Base-by-base conservation (phyloP, 177 flowering plant species). In the Vitis hybrid region DNA sequence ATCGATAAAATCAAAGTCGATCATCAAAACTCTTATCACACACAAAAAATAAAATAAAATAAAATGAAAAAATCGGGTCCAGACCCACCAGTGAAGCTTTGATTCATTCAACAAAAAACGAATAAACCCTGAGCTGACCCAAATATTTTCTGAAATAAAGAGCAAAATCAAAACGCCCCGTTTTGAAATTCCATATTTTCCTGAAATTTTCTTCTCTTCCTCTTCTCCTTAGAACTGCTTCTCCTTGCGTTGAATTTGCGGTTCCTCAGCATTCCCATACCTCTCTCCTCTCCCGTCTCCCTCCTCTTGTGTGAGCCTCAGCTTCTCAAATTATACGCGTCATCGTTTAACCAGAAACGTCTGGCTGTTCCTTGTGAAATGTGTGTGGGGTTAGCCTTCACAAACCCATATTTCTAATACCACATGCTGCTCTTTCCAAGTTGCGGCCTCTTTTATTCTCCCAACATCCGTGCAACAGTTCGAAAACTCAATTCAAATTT, bases 41-140 rank as follows among this genome's bases (percentile, higher is more conserved):
- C 7, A 35, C 46, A 5, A 7, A 35, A 35, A 35, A 35, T 35
- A 35, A 35, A 35, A 35, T 54, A 32, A 61, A 64, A 52, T 4
- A 4, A 67, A 35, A 55, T 30, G 12, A 2, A 52, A 15, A 70
- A 19, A 48, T 5, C 7, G 46, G 46, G 46, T 35, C 46, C 7
- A 63, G 2, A 70, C 76, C 71, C 77, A 80, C 81, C 81, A 71
- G 76, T 52, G 3, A 52, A 77, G 65, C 64, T 27, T 32, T 54
- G 58, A 57, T 74, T 78, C 70, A 72, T 18, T 32, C 6, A 57
- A 63, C 48, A 48, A 7, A 16, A 48, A 49, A 73, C 11, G 5
- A 11, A 71, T 19, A 72, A 46, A 11, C 32, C 49, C 56, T 18
- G 15, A n/a, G 56, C 51, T 65, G 58, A 62, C 16, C 14, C 13